Conservation (phyloP, 441 rosid genomes). For the Corymbia calophylla region DNA sequence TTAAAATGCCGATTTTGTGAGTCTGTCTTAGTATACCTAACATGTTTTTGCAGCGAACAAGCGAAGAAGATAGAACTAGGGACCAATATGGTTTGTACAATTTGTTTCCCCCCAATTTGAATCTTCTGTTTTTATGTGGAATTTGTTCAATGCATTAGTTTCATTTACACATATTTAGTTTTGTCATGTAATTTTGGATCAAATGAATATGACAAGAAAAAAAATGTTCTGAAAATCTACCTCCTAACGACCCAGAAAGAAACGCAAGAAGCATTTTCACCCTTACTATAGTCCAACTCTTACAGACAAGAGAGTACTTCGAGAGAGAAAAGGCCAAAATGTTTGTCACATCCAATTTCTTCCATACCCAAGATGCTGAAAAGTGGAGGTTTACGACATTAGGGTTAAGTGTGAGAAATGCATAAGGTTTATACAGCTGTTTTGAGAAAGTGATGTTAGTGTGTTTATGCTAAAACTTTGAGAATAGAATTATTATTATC, state of each 20-base stretch:
- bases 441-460: background rate
- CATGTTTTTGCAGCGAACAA: background rate
- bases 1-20: background rate
- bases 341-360: background rate
- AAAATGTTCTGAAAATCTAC: background rate
- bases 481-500: background rate
- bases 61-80: background rate
- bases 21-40: background rate
- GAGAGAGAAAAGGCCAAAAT: background rate
- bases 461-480: background rate
- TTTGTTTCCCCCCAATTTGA: background rate
- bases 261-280: background rate
- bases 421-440: background rate
- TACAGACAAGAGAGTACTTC: no score
- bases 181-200: background rate
- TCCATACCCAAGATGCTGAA: background rate
- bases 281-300: background rate
- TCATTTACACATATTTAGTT: background rate
- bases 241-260: background rate
- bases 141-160: background rate
- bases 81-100: background rate
- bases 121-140: background rate
- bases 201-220: background rate
- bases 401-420: background rate
- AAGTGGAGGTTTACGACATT: background rate